Evolutionary conservation across 805 yeast genomes (phyloP).

Genomic region (Ogataea salicorniae): DNA sequence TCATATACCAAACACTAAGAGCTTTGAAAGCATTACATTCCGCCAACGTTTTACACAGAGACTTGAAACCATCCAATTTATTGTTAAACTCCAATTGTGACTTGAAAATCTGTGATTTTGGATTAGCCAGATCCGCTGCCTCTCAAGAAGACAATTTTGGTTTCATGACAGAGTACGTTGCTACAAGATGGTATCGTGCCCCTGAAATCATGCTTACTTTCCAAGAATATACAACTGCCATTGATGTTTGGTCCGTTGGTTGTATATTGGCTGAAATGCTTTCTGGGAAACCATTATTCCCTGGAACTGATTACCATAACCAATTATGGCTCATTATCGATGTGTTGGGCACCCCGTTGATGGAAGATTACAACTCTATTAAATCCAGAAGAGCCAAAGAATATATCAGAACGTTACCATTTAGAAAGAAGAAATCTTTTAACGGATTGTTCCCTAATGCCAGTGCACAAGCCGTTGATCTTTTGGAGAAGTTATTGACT

Average conservation of each 20-base stretch:
- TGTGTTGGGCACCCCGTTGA: conserved; percentile 81
- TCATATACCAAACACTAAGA: conserved; percentile 83
- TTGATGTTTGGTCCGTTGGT: conserved; percentile 96
- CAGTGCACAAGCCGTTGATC: conserved; percentile 64
- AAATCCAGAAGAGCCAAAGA: conserved; percentile 83
- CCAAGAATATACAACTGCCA: conserved; percentile 89
- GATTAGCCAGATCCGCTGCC: conserved; percentile 71
- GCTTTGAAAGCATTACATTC: conserved; percentile 89
- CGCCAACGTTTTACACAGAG: conserved; percentile 92
- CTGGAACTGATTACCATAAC: conserved; percentile 91
- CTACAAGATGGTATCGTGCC: conserved; percentile 96
- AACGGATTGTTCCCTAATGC: conserved; percentile 44
- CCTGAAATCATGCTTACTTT: conserved; percentile 96
- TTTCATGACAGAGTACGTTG: conserved; percentile 94
- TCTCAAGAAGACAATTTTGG: conserved; percentile 63
- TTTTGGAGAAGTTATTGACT: conserved; percentile 62
- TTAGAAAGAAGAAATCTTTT: conserved; percentile 57
- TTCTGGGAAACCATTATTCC: conserved; percentile 81
- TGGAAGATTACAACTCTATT: conserved; percentile 69
- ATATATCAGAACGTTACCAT: conserved; percentile 76
- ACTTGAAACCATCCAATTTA: conserved; percentile 84
- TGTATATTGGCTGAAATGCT: conserved; percentile 91
- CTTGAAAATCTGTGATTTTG: conserved; percentile 90
- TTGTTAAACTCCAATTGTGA: conserved; percentile 90
- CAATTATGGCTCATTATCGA: conserved; percentile 83